phyloP scores from a whole-genome alignment of 2,329 filamentous ascomycete species.

The Epichloe hybrida region DNA sequence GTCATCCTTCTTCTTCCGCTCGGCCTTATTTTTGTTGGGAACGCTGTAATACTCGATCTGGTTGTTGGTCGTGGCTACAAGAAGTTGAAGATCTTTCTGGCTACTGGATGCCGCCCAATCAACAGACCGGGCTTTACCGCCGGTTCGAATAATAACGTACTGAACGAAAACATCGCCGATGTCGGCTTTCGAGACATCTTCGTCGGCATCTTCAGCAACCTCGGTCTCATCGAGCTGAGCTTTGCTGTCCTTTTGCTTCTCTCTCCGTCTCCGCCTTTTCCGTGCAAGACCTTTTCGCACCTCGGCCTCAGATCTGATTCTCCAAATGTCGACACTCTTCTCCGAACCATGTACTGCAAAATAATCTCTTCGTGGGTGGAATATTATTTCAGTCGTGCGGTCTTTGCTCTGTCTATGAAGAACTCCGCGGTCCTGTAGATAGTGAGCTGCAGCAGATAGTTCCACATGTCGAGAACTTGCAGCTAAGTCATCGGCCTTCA shows the following conservation, averaged over 20 bases:
- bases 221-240: constrained; percentile 23
- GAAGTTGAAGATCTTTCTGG: constrained; percentile 65
- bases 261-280: constrained; percentile 76
- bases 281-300: constrained; percentile 76
- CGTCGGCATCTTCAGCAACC: constrained; percentile 38
- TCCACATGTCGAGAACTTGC: constrained; percentile 50
- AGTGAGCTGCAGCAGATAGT: constrained; percentile 41
- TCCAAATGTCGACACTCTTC: constrained; percentile 85
- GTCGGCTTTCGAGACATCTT: constrained; percentile 62
- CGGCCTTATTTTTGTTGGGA: constrained; percentile 55
- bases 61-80: constrained; percentile 83
- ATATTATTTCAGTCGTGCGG: constrained; percentile 64
- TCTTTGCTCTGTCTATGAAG: constrained; percentile 80
- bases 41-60: constrained; percentile 80
- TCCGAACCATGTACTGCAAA: constrained; percentile 87
- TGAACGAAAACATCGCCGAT: constrained; percentile 80
- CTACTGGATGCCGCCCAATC: constrained; percentile 60
- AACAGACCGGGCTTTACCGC: constrained; percentile 77
- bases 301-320: constrained; percentile 77
- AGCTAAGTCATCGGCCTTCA: constrained; percentile 55
- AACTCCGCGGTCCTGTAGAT: constrained; percentile 64
- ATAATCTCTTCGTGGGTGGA: constrained; percentile 76
- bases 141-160: constrained; percentile 76
- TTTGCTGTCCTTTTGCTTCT: constrained; percentile 50
- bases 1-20: constrained; percentile 55